Conservation (phyloP, 2,329 filamentous ascomycete genomes). For the Aspergillus sp. region DNA sequence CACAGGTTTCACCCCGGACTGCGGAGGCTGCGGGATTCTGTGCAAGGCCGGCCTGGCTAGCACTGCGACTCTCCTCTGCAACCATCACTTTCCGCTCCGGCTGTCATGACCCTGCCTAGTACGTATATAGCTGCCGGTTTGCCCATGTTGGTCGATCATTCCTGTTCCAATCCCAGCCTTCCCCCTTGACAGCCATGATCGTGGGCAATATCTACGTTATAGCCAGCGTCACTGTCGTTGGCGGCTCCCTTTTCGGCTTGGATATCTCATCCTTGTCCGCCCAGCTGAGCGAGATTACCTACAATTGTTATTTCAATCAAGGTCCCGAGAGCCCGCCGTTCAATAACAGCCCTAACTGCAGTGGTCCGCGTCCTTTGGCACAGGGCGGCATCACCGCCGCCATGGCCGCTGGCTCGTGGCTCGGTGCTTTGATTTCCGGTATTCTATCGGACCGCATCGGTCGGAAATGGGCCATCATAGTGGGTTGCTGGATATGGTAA, state of each 20-base stretch:
- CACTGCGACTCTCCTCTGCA: slow-evolving; percentile 4
- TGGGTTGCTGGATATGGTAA: slow-evolving; percentile 41
- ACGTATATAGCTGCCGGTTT: no score
- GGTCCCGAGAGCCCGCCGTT: slow-evolving; percentile 45
- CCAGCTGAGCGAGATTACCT: slow-evolving; percentile 34
- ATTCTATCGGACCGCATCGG: slow-evolving; percentile 48
- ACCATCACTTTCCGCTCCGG: background rate
- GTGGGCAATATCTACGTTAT: slow-evolving; percentile 52
- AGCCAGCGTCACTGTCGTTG: slow-evolving; percentile 42
- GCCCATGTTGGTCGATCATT: no score
- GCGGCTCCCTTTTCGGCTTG: slow-evolving; percentile 24
- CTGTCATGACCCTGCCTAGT: background rate
- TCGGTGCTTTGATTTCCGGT: slow-evolving; percentile 49
- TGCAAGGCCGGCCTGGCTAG: no score
- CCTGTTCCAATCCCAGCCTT: no score
- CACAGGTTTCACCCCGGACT: no score
- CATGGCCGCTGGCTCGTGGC: slow-evolving; percentile 64
- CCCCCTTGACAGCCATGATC: no score
- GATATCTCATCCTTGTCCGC: slow-evolving; percentile 30
- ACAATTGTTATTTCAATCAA: slow-evolving; percentile 60
- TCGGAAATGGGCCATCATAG: slow-evolving; percentile 43
- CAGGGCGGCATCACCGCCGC: slow-evolving; percentile 63
- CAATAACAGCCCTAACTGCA: slow-evolving; percentile 38
- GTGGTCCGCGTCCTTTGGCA: slow-evolving; percentile 38
- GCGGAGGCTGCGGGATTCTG: no score